Evolutionary conservation across 805 yeast species (phyloP).

Genomic region (Suhomyces emberorum): DNA sequence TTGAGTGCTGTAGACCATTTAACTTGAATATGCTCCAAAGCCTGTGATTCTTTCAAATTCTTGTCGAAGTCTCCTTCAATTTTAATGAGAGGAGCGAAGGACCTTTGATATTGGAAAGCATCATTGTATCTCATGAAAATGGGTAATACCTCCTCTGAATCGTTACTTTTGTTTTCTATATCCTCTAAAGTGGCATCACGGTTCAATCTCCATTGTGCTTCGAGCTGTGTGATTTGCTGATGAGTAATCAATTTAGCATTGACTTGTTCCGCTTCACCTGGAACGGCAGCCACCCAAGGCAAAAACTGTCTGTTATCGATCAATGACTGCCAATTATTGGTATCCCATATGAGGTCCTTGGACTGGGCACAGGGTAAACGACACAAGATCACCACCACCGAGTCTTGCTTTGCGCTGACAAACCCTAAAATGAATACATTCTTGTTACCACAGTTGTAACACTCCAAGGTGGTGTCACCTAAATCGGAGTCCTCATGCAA

Average conservation of each 20-base stretch:
- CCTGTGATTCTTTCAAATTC: constrained; percentile 70
- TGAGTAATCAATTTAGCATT: constrained; percentile 54
- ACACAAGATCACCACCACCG: constrained; percentile 83
- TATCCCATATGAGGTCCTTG: constrained; percentile 80
- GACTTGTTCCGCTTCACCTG: constrained; percentile 61
- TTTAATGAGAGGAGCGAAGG: constrained; percentile 80
- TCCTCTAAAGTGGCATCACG: constrained; percentile 71
- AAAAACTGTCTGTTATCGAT: constrained; percentile 76
- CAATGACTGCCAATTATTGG: constrained; percentile 80
- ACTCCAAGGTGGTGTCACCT: constrained; percentile 85
- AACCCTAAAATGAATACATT: constrained; percentile 82
- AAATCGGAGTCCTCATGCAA: constrained; percentile 77
- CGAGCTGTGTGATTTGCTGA: constrained; percentile 67
- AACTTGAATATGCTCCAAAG: constrained; percentile 67
- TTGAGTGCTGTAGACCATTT: constrained; percentile 71
- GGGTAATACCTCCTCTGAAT: constrained; percentile 63
- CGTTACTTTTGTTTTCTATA: constrained; percentile 45
- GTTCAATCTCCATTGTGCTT: constrained; percentile 77
- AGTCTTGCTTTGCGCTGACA: constrained; percentile 81
- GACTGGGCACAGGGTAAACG: constrained; percentile 83
- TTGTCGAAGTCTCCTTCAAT: constrained; percentile 80
- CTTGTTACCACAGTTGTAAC: constrained; percentile 83
- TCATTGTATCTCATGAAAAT: constrained; percentile 74
- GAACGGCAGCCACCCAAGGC: constrained; percentile 76
- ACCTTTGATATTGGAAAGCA: constrained; percentile 79